Percentiles rank a stretch among this genome's conserved stretches.
Conservation (phyloP, 2,329 filamentous ascomycete species). For the Cladophialophora chaetospira region DNA sequence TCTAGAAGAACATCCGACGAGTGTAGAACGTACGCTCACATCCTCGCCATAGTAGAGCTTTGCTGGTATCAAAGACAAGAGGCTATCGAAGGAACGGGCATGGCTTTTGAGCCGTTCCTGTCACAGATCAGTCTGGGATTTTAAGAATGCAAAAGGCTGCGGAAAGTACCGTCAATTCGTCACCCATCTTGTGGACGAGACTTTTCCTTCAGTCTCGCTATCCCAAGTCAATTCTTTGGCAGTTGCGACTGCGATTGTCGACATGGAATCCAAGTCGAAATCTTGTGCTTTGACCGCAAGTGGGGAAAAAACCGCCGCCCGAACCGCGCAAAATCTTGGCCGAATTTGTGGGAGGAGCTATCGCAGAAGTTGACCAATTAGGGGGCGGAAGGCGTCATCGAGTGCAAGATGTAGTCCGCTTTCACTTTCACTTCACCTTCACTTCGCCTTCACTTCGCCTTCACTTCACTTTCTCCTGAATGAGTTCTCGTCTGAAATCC, state of each 20-base stretch:
- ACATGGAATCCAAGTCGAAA: too few species aligned
- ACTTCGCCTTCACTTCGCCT: too few species aligned
- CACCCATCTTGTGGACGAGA: slow-evolving; percentile 13
- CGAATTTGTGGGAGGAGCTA: too few species aligned
- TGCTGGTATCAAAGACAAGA: slow-evolving; percentile 84
- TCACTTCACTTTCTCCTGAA: too few species aligned
- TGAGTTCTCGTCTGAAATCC: too few species aligned
- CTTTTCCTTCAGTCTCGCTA: too few species aligned
- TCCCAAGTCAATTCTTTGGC: too few species aligned
- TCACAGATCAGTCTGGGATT: slow-evolving; percentile 30
- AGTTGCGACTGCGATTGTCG: too few species aligned
- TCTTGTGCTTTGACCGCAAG: neutral
- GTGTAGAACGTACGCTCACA: slow-evolving; percentile 66
- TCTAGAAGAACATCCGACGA: neutral
- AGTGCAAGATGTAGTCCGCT: too few species aligned
- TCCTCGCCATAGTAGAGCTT: slow-evolving; percentile 90
- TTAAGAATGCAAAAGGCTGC: neutral
- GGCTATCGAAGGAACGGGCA: slow-evolving; percentile 79
- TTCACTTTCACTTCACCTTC: too few species aligned
- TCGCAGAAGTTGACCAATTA: neutral
- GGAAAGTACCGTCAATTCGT: slow-evolving; percentile 28
- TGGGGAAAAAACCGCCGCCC: neutral
- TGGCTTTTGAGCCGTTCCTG: slow-evolving; percentile 54
- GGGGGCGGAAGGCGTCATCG: too few species aligned
- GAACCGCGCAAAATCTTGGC: neutral